Base-by-base conservation (phyloP, 2,329 filamentous ascomycete genomes). In the Beauveria sp. region DNA sequence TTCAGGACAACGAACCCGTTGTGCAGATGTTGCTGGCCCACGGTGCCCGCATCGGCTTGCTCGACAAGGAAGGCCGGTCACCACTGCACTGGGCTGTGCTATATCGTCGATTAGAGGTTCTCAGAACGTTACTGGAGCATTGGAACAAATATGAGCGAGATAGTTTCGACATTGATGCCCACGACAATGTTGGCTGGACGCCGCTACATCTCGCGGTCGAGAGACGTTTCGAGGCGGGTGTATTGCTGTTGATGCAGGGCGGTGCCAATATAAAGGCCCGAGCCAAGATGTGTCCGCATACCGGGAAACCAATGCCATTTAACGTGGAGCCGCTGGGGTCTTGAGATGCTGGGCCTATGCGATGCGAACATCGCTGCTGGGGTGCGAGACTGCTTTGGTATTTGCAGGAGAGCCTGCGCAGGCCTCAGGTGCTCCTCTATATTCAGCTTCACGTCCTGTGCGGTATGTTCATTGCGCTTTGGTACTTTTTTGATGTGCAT, bases 71-170 rank as follows among this genome's bases (percentile, higher is more conserved):
- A 22, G 53, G 53, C 24, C 53, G 53, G 6, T 55, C 53, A 22
- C 53, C 53, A 5, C 24, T 55, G 40, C 53, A 55, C 40, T 55
- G 53, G 53, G 53, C 40, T 10, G 53, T 55, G 40, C 53, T 55
- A 3, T 55, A 55, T 12, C 53, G 53, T 22, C 40, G 53, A 9
- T 41, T 55, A 9, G 53, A 55, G 24, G 53, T 55, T 3, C 53
- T 55, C 8, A 40, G 53, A 18, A 30, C 40, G 18, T 14, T 55
- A 7, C 24, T 55, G 5, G 53, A 55, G 6, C 53, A 55, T 12
- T 55, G 53, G 53, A 55, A 44, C 10, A 55, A 30, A n/a, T 4
- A 22, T n/a, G 53, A 55, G 53, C 24, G 53, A 41, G 12, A 30
- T 22, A 55, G 20, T 8, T 55, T 55, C 18, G 53, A 44, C 24